Evolutionary conservation across 768 basidiomycete species (phyloP).

Genomic region (Rhodotorula babjevae): DNA sequence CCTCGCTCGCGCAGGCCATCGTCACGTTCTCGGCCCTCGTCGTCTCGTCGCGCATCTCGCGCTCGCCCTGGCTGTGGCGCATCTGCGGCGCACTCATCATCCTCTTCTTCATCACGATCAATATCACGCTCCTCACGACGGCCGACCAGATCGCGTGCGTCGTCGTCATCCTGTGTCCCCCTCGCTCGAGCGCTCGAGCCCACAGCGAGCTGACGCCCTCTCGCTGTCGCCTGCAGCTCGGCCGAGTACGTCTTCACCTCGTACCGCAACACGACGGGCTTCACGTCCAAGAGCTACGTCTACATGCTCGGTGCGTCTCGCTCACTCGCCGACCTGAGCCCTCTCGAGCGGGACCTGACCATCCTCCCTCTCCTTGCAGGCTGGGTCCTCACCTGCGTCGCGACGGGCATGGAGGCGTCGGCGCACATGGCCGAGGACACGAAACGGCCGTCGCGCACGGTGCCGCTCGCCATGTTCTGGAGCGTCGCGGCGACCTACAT

Average conservation of each 20-base stretch:
- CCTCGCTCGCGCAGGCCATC: slow-evolving; percentile 11
- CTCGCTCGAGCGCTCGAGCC: not conserved
- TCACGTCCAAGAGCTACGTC: slow-evolving; percentile 43
- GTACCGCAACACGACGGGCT: slow-evolving; percentile 40
- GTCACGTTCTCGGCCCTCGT: slow-evolving; percentile 26
- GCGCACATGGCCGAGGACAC: slow-evolving; percentile 51
- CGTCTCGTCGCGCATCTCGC: slow-evolving; percentile 28
- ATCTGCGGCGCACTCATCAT: slow-evolving; percentile 27
- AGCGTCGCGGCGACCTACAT: slow-evolving; percentile 42
- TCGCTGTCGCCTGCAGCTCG: slow-evolving; percentile 5
- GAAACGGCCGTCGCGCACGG: slow-evolving; percentile 47
- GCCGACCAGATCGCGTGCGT: slow-evolving; percentile 20
- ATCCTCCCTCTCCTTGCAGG: not conserved
- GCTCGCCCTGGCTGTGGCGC: slow-evolving; percentile 41
- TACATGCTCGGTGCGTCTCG: slow-evolving; percentile 45
- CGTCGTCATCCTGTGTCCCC: not conserved
- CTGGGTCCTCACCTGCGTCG: slow-evolving; percentile 48
- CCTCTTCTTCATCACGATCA: slow-evolving; percentile 33
- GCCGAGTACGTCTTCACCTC: slow-evolving; percentile 37
- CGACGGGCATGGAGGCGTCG: slow-evolving; percentile 49
- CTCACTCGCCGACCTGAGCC: too few species aligned
- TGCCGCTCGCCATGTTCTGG: slow-evolving; percentile 48
- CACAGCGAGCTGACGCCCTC: too few species aligned
- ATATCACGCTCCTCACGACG: slow-evolving; percentile 29
- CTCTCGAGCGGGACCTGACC: not conserved